phyloP scores from a whole-genome alignment of 2,329 filamentous ascomycete species.

The Claviceps africana region DNA sequence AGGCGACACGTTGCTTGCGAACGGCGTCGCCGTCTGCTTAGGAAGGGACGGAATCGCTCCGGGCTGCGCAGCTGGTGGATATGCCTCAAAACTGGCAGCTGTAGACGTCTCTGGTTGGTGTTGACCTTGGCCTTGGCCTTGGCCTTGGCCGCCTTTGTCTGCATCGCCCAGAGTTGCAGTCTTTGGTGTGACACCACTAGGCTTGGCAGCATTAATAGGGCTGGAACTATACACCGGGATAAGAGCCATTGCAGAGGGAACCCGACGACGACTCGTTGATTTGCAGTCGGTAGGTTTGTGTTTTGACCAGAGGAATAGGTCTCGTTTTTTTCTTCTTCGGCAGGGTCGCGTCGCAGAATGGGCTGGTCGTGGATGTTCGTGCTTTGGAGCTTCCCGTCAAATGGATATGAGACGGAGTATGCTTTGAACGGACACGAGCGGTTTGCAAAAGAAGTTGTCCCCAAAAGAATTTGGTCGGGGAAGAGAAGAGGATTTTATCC shows the following conservation, averaged over 20 bases:
- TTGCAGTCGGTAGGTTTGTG: not conserved
- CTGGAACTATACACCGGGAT: conserved; percentile 45
- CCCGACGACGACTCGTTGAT: not conserved
- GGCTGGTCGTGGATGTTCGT: not conserved
- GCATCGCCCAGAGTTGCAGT: conserved; percentile 16
- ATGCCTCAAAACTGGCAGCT: conserved; percentile 10
- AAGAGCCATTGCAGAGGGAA: conserved; percentile 36
- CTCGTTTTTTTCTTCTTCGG: not conserved
- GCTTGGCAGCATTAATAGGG: conserved; percentile 44
- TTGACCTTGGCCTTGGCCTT: not conserved
- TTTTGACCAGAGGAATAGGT: not conserved
- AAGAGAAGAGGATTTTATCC: not conserved
- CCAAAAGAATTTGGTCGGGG: not conserved
- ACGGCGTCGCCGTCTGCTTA: conserved; percentile 25
- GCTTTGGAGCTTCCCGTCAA: not conserved
- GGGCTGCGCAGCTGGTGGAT: conserved; percentile 30
- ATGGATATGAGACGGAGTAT: not conserved
- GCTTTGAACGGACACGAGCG: not conserved
- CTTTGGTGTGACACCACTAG: conserved; percentile 33
- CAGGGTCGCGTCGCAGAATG: not conserved
- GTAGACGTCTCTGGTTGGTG: conserved; percentile 1
- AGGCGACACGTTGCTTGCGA: conserved; percentile 23
- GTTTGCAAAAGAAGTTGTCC: not conserved
- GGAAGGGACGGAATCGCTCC: conserved; percentile 32
- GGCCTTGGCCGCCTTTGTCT: not conserved